Percentiles rank a stretch among this genome's conserved stretches.
phyloP scores from a whole-genome alignment of 1,139 yeast genomes.

The Nadsonia starkeyi-henricii region DNA sequence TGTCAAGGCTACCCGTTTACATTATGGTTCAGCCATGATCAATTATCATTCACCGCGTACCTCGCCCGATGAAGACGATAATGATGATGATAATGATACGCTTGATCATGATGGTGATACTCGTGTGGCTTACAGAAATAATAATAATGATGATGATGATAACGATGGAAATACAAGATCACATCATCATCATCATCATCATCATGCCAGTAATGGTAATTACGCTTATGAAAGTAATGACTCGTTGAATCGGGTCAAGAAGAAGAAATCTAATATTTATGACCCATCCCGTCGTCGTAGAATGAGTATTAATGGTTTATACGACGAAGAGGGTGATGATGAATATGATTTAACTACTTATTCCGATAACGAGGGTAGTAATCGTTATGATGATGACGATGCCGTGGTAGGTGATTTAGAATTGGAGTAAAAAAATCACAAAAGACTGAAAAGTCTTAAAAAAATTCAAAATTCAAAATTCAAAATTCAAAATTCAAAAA shows the following conservation, averaged over 20 bases:
- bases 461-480: too few species aligned
- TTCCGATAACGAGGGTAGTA: not conserved
- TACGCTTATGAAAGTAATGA: not conserved
- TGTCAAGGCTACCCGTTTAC: slow-evolving; percentile 24
- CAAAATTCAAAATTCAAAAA: too few species aligned
- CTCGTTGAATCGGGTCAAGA: not conserved
- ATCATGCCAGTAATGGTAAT: not conserved
- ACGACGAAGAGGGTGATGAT: not conserved
- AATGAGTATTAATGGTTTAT: not conserved
- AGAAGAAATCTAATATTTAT: not conserved
- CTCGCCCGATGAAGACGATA: not conserved
- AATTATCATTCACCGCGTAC: not conserved
- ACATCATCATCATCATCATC: too few species aligned
- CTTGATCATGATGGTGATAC: too few species aligned
- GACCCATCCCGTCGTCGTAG: not conserved
- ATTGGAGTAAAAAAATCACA: not conserved
- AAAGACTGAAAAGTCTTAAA: too few species aligned
- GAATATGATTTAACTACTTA: not conserved
- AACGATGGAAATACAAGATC: too few species aligned
- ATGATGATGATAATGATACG: not conserved
- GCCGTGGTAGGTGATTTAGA: not conserved
- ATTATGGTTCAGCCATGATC: not conserved
- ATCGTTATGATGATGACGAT: not conserved
- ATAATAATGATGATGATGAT: not conserved
- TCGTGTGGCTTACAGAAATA: too few species aligned